Evolutionary conservation across 148 eudicot genomes (phyloP), one percentile per base, ranked within the genome.

Genomic region (Nepenthes mirabilis): DNA sequence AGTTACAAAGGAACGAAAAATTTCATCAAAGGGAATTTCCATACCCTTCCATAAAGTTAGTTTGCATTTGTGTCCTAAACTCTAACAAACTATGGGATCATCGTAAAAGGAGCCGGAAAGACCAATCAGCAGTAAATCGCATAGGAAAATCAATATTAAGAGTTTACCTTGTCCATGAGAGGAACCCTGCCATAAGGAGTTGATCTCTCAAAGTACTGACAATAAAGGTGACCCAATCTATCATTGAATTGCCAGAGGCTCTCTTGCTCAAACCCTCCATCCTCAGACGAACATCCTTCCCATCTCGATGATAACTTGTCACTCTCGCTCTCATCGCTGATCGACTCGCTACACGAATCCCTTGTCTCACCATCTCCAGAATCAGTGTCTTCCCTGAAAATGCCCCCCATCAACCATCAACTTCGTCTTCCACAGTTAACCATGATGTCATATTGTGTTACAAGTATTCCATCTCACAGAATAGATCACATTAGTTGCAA

Each of bases 151-250:
- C 23, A 0, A 23, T 23, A 0, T 23, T 23, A 23, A 23, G 23
- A 23, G 23, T 23, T 23, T 23, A 91, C 97, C 98, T 93, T 88
- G 80, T 88, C 96, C 83, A 79, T 78, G 37, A 93, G 91, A 77
- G 99, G 99, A 71, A 82, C 95, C 70, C 99, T 79, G 35, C 77
- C 84, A 68, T 89, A 93, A 57, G 99, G 99, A 65, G 99, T 67
- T 54, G 91, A 80, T 77, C 75, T 71, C 72, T 93, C 99, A 65
- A 93, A 82, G 72, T 83, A 84, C 60, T 89, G 87, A 52, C 83
- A 86, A 64, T 93, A 93, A 55, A 83, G 87, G 58, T 77, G 68
- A 43, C 99, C 99, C 89, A 86, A 73, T 60, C 95, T 74, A 56
- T 86, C 83, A 74, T 82, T 84, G 53, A 67, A 62, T 55, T 79